Percentiles rank a stretch among this genome's conserved stretches.
Evolutionary conservation across 331 rosid genomes (phyloP).

Genomic region (Malus hybrid): DNA sequence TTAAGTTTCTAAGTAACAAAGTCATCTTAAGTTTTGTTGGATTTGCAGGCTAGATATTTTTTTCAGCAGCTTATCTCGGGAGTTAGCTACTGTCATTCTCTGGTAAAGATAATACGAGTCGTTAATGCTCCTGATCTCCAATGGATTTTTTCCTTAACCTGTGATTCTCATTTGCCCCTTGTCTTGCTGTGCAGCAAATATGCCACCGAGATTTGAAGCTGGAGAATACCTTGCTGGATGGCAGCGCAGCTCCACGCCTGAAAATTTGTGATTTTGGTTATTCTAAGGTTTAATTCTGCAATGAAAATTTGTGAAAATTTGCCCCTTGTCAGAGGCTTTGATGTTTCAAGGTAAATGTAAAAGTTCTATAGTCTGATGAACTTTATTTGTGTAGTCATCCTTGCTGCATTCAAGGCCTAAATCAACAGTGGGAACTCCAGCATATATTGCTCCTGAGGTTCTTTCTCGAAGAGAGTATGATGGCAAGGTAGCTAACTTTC

Average conservation of each 20-base stretch:
- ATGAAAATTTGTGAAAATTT: not conserved
- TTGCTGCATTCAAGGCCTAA: constrained; percentile 90
- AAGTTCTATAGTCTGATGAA: constrained; percentile 15
- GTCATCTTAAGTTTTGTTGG: constrained; percentile 7
- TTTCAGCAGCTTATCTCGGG: constrained; percentile 96
- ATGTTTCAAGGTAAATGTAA: not conserved
- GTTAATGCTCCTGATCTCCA: not conserved
- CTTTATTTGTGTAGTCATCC: constrained; percentile 60
- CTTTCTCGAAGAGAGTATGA: constrained; percentile 90
- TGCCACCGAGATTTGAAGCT: constrained; percentile 57
- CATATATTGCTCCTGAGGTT: constrained; percentile 93
- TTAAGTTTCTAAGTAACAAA: constrained; percentile 7
- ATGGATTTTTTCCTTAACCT: not conserved
- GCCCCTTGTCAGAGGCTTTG: constrained; percentile 3
- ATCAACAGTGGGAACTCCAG: constrained; percentile 90
- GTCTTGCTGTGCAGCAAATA: constrained; percentile 24
- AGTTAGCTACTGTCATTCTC: constrained; percentile 70
- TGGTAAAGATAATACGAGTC: constrained; percentile 38
- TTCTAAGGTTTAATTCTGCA: constrained; percentile 55
- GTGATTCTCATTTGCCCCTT: not conserved
- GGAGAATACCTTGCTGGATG: constrained; percentile 84
- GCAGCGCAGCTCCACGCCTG: constrained; percentile 84
- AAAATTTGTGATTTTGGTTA: constrained; percentile 79
- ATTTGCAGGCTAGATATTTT: constrained; percentile 79
- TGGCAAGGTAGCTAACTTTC: constrained; percentile 58